These are phyloP conservation scores for Annulohypoxylon nitens DNA, from an alignment of 495 filamentous ascomycete genomes.

Conservation along the genomic window DNA sequence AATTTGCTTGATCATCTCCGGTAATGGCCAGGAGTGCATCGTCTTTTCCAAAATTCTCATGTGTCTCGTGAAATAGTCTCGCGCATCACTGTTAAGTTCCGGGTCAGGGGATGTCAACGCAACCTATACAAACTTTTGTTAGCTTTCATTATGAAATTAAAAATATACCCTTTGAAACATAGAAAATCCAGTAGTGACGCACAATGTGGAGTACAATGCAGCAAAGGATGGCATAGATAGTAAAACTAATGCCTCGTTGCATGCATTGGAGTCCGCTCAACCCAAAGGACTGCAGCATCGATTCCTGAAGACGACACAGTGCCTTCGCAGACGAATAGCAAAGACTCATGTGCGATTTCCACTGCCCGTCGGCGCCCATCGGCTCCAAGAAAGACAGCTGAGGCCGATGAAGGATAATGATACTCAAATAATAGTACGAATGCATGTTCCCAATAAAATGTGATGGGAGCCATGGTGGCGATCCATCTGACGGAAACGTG, in stretches of 20 bases:
- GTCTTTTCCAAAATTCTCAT: constrained; percentile 96
- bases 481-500: constrained; percentile 80
- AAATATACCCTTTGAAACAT: constrained; percentile 10
- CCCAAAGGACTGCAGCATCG: constrained; percentile 80
- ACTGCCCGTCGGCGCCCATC: constrained; percentile 76
- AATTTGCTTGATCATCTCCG: constrained; percentile 91
- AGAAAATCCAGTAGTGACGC: constrained; percentile 51
- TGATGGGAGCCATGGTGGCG: constrained; percentile 86
- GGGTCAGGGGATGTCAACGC: constrained; percentile 95
- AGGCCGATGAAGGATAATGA: constrained; percentile 90
- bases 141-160: neutral
- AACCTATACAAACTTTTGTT: constrained; percentile 66
- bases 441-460: constrained; percentile 95
- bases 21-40: constrained; percentile 87
- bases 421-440: constrained; percentile 87
- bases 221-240: constrained; percentile 90
- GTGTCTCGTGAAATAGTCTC: constrained; percentile 92
- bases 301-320: constrained; percentile 92
- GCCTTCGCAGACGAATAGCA: constrained; percentile 90
- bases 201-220: constrained; percentile 97
- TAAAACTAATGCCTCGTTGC: constrained; percentile 95
- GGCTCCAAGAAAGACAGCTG: constrained; percentile 84
- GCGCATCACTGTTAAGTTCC: constrained; percentile 84
- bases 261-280: constrained; percentile 89
- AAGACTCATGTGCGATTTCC: constrained; percentile 88